Evolutionary conservation across 1,139 yeast genomes (phyloP).

Genomic region (Diutina mesorugosa): DNA sequence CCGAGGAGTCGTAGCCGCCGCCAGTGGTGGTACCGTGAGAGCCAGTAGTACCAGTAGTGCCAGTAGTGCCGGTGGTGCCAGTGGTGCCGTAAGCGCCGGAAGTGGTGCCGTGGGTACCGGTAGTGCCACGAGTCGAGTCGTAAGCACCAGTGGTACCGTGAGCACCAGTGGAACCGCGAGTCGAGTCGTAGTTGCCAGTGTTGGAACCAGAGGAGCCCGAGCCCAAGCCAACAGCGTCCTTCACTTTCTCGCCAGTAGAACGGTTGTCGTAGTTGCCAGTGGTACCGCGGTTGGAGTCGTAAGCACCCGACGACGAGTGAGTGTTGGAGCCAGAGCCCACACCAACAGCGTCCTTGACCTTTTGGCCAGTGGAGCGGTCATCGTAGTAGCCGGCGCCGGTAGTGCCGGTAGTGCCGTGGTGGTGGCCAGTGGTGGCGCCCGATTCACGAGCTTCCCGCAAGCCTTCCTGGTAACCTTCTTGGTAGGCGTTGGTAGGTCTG

Average conservation of each 20-base stretch:
- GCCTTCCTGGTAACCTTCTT: not conserved
- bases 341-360: not conserved
- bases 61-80: not conserved
- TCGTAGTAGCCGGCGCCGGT: not conserved
- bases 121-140: not conserved
- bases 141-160: not conserved
- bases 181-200: not conserved
- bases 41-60: not conserved
- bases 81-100: not conserved
- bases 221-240: not conserved
- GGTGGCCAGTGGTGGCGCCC: not conserved
- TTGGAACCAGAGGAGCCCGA: not conserved
- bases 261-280: not conserved
- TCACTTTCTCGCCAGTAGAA: not conserved
- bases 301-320: not conserved
- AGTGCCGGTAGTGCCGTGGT: not conserved
- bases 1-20: not conserved
- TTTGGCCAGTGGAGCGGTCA: not conserved
- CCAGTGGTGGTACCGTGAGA: not conserved
- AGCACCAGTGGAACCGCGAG: not conserved
- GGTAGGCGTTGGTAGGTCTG: not conserved
- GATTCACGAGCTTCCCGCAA: not conserved
- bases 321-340: not conserved
- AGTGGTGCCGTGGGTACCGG: not conserved
- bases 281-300: not conserved